These are phyloP conservation scores for Coprinellus aureogranulatus DNA, from an alignment of 768 basidiomycete species.

Conservation along the genomic window DNA sequence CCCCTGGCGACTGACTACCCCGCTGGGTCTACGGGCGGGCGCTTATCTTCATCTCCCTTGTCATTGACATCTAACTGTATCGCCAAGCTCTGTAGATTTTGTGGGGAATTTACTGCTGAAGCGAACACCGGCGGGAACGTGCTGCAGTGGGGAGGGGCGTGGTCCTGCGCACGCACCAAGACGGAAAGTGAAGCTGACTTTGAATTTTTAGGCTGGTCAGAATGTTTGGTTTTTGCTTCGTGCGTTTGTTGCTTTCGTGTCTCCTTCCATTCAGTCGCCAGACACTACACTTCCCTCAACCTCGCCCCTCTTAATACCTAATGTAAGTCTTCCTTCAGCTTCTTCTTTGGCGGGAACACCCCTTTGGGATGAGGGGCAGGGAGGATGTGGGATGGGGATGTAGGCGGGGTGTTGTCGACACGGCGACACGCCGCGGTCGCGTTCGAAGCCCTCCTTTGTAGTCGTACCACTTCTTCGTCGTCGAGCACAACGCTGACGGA, in stretches of 20 bases:
- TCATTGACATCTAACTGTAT: no score
- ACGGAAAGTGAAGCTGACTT: constrained; percentile 45
- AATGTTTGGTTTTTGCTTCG: constrained; percentile 31
- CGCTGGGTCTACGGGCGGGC: no score
- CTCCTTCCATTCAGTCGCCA: constrained; percentile 40
- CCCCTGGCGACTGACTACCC: no score
- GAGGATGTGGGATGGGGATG: no score
- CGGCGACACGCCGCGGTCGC: constrained; percentile 34
- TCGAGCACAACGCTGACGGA: constrained; percentile 16
- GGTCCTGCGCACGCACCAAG: constrained; percentile 31
- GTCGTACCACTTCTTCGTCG: constrained; percentile 45
- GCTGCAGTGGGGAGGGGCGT: no score
- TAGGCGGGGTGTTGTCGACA: constrained; percentile 11
- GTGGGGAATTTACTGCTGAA: no score
- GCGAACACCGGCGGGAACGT: no score
- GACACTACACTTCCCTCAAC: constrained; percentile 36
- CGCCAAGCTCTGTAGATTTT: no score
- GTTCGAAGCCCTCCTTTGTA: constrained; percentile 18
- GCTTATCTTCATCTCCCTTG: no score
- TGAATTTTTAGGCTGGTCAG: constrained; percentile 41
- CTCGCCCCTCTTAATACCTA: constrained; percentile 32
- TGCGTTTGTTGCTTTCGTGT: constrained; percentile 47
- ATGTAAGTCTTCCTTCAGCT: constrained; percentile 40
- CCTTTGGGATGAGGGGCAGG: constrained; percentile 19
- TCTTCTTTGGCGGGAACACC: no score